phyloP scores from a whole-genome alignment of 169 alveolate species.

The Eimeria acervulina region DNA sequence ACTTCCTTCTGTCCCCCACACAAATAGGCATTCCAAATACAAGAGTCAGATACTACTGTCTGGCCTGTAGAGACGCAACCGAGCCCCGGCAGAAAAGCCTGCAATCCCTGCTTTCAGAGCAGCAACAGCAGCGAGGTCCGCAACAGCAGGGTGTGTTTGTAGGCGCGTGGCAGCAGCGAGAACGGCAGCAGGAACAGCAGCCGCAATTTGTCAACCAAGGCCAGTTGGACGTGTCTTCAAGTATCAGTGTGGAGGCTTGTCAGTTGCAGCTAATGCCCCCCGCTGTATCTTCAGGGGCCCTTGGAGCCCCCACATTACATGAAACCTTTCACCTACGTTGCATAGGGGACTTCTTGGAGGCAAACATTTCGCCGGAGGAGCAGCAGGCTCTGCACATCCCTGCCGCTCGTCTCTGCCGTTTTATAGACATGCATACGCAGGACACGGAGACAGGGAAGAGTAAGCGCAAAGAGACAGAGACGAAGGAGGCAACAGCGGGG shows the following conservation, averaged over 20 bases:
- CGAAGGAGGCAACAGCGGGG: neutral
- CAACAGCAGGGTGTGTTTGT: neutral
- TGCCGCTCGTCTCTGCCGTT: neutral
- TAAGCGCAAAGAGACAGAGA: neutral
- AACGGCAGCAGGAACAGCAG: neutral
- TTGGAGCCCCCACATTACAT: neutral
- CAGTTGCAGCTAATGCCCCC: slow-evolving; percentile 62
- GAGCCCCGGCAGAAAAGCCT: neutral
- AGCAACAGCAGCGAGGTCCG: neutral
- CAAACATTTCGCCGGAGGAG: neutral
- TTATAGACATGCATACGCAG: neutral
- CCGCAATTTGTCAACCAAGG: neutral
- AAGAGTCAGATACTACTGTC: slow-evolving; percentile 91
- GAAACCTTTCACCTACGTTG: neutral
- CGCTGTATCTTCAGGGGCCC: neutral
- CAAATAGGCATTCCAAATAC: slow-evolving; percentile 90
- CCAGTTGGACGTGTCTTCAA: neutral
- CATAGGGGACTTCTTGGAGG: slow-evolving; percentile 28
- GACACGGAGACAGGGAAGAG: neutral
- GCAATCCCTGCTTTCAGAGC: neutral
- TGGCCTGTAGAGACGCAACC: slow-evolving; percentile 85
- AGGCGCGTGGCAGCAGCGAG: neutral
- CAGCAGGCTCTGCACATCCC: slow-evolving; percentile 8
- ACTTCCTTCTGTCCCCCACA: slow-evolving; percentile 89
- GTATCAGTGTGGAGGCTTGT: neutral